phyloP scores from a whole-genome alignment of 148 eudicot species.

The Rhododendron henanense region DNA sequence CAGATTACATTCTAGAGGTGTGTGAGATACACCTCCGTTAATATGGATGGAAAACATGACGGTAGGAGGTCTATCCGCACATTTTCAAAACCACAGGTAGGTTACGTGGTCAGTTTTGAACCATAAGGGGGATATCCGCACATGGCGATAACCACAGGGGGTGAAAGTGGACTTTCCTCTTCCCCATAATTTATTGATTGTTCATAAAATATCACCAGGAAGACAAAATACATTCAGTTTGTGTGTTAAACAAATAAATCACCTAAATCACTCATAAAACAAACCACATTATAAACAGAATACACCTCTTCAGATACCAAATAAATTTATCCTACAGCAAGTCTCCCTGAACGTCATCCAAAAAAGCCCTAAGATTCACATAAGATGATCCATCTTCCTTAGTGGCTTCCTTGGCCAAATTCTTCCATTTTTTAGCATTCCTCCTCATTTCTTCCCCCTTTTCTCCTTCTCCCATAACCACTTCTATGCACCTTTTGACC shows the following conservation, averaged over 20 bases:
- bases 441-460: not conserved
- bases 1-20: too few species aligned
- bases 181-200: not conserved
- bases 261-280: not conserved
- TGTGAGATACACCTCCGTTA: too few species aligned
- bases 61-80: too few species aligned
- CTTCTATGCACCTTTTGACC: constrained; percentile 5
- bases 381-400: constrained; percentile 4
- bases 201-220: not conserved
- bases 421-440: constrained; percentile 5
- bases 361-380: constrained; percentile 1
- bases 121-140: too few species aligned
- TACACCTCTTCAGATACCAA: not conserved
- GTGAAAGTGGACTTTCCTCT: not conserved
- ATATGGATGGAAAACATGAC: too few species aligned
- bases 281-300: not conserved
- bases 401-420: constrained; percentile 3
- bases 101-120: too few species aligned
- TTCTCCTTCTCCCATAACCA: constrained; percentile 6
- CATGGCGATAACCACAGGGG: too few species aligned
- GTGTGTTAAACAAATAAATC: not conserved
- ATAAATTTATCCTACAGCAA: not conserved
- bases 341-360: not conserved
- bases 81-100: too few species aligned
- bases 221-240: not conserved